A percentile compares a stretch with the other conserved stretches of the same genome.
Conservation (phyloP, 1,284 basidiomycete genomes). For the Ustilago bromivora region DNA sequence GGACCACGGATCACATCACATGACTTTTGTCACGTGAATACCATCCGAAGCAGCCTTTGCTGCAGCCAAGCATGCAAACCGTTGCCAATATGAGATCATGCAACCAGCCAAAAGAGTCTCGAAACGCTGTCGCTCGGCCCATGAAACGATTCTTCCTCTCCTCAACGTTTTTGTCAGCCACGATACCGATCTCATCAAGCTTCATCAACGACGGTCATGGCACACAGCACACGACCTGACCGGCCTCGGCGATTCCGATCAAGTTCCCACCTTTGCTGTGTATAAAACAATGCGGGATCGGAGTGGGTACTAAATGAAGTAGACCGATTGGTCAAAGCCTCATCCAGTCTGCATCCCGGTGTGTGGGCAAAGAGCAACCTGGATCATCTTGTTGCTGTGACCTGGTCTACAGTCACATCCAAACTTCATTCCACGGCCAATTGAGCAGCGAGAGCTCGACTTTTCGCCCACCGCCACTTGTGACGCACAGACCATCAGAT, state of each 20-base stretch:
- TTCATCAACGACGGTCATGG: background rate
- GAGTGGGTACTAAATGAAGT: background rate
- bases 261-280: background rate
- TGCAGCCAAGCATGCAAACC: background rate
- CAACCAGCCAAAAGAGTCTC: background rate
- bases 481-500: background rate
- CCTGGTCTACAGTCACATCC: background rate
- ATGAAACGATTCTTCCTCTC: background rate
- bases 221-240: background rate
- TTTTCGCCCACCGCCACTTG: background rate
- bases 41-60: background rate
- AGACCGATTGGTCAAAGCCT: background rate
- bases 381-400: background rate
- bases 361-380: background rate
- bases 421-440: background rate
- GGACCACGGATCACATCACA: no score
- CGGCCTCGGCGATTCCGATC: background rate
- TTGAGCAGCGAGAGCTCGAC: background rate
- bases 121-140: background rate
- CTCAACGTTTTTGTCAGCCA: constrained; percentile 7
- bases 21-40: no score
- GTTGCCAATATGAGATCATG: background rate
- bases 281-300: background rate
- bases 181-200: constrained; percentile 12
- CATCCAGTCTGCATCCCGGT: no score